Evolutionary conservation across 768 basidiomycete genomes (phyloP).

Genomic region (Tricholoma sp.): DNA sequence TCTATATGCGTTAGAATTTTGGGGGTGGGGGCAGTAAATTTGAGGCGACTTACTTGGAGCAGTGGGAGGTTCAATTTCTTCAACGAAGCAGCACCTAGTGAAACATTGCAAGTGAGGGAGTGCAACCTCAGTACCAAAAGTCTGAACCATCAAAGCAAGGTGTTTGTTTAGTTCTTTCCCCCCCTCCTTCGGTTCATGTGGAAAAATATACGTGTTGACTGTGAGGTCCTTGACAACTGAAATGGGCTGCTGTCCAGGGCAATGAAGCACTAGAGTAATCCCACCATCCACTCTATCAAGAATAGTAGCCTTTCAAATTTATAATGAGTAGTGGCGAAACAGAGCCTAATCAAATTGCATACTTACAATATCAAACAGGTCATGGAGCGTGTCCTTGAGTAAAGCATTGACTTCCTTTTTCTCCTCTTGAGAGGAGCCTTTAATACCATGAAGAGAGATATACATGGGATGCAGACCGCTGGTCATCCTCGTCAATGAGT

Average conservation of each 20-base stretch:
- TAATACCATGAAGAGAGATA: neutral
- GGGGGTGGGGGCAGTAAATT: no score
- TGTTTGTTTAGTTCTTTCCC: constrained; percentile 2
- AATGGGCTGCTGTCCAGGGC: neutral
- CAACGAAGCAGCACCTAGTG: neutral
- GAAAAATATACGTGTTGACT: constrained; percentile 5
- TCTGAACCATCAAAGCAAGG: constrained; percentile 10
- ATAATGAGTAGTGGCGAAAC: neutral
- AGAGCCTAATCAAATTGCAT: neutral
- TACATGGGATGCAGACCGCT: constrained; percentile 5
- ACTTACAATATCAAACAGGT: constrained; percentile 9
- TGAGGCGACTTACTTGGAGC: neutral
- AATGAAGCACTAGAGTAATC: constrained; percentile 4
- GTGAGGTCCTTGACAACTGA: constrained; percentile 2
- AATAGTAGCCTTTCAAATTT: constrained; percentile 4
- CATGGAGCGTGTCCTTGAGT: neutral
- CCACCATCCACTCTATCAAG: constrained; percentile 11
- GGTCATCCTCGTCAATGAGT: neutral
- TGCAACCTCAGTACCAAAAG: constrained; percentile 9
- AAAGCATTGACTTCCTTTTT: neutral
- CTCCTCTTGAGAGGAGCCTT: neutral
- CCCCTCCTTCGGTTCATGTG: constrained; percentile 1
- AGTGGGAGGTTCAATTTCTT: constrained; percentile 2
- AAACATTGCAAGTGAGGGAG: constrained; percentile 11
- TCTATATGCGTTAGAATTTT: neutral